Base-by-base conservation (phyloP, 352 stramenopile genomes). In the Phytophthora constricta region DNA sequence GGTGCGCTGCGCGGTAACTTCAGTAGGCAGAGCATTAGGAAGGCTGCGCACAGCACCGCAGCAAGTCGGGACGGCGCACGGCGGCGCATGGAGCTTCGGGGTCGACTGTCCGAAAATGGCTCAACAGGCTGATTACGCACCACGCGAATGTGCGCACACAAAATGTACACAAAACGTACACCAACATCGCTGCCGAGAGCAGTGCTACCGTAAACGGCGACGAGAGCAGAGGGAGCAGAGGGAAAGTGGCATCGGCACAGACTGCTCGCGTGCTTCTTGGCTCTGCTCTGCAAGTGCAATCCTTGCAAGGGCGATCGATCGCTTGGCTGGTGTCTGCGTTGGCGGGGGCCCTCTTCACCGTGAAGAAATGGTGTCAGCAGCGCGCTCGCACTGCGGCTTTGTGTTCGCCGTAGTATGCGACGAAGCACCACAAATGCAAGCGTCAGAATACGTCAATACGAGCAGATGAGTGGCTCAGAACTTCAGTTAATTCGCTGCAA, bases 211-310 rank as follows among this genome's bases (percentile, higher is more conserved):
- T 65, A 65, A 65, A 65, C 58, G 50, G 22, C 46, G 37, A 43
- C 57, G 26, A 46, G 37, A 41, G 22, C 58, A 57, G 58, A 65
- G 48, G 56, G 58, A 50, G 47, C 27, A 16, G 59, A 67, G 42
- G 49, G 41, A 60, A 57, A 53, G 48, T 51, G 48, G 56, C 56
- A 50, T 55, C 53, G 42, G 43, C 17, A 28, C 28, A 23, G 28
- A 17, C 43, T 46, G n/a, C 33, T 41, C 23, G 42, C 27, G 57
- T 39, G 39, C 19, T 58, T 58, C 47, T 25, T 13, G 49, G 14
- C 50, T 62, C 25, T 60, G 39, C 20, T 50, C 11, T 47, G 16
- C 5, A 28, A 41, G 27, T 54, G 42, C 23, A 23, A 39, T 16
- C 27, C 31, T 37, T 13, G 31, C 31, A 7, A 11, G 7, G 13